Evolutionary conservation across 2,329 filamentous ascomycete genomes (phyloP).

Genomic region (Lasiodiplodia citricola): DNA sequence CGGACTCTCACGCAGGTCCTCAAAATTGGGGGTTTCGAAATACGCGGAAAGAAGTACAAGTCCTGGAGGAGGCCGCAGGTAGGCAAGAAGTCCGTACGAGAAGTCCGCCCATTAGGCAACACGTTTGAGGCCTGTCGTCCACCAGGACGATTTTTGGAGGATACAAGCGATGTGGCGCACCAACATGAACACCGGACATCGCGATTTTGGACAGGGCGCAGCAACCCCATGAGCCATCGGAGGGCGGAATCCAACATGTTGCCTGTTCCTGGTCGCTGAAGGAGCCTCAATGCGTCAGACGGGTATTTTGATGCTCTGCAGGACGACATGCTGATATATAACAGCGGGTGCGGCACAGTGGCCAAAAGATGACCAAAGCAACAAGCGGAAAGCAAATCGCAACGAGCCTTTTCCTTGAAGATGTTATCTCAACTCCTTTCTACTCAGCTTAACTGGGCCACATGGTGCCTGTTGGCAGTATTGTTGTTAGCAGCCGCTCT

Average conservation of each 20-base stretch:
- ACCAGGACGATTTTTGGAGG: background rate
- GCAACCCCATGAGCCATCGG: conserved; percentile 6
- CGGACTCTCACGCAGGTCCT: background rate
- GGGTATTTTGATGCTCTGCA: background rate
- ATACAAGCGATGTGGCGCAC: conserved; percentile 12
- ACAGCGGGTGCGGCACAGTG: background rate
- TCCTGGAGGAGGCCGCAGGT: background rate
- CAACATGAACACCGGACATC: conserved; percentile 17
- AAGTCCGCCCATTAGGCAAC: background rate
- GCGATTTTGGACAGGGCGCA: conserved; percentile 15
- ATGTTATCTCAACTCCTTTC: background rate
- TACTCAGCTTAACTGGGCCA: conserved; percentile 5
- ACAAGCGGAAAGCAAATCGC: background rate
- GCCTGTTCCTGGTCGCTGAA: background rate
- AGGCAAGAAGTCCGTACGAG: background rate
- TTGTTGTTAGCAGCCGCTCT: background rate
- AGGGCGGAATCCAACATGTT: conserved; percentile 13
- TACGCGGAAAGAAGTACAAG: background rate
- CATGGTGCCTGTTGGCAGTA: background rate
- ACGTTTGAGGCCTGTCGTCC: background rate
- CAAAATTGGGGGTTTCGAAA: background rate
- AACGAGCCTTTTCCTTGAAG: background rate
- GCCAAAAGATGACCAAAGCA: background rate
- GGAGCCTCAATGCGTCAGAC: conserved; percentile 13
- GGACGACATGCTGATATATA: background rate